A percentile compares a stretch with the other conserved stretches of the same genome.
phyloP scores from a whole-genome alignment of 345 rosid species.

The Lepidium africanum region DNA sequence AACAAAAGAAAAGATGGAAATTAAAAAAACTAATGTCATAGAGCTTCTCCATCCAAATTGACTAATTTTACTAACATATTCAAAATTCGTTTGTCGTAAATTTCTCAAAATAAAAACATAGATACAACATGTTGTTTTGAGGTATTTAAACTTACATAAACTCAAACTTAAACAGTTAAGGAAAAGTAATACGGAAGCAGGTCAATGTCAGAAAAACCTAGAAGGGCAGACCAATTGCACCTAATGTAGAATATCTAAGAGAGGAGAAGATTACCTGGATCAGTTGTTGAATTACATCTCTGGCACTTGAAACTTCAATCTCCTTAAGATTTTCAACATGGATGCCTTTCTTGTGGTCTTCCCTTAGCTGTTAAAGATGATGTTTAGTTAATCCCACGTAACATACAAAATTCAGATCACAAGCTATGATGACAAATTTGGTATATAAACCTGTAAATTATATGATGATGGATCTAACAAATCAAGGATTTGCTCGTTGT shows the following conservation, averaged over 20 bases:
- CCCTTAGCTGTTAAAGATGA: slow-evolving; percentile 56
- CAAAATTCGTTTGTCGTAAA: background rate
- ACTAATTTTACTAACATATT: background rate
- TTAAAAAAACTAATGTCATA: background rate
- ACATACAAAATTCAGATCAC: background rate
- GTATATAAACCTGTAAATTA: slow-evolving; percentile 65
- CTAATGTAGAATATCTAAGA: background rate
- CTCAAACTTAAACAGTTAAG: background rate
- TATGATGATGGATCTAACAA: slow-evolving; percentile 81
- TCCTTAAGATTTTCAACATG: slow-evolving; percentile 93
- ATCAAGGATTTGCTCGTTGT: slow-evolving; percentile 96
- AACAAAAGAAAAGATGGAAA: background rate
- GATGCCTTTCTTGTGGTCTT: slow-evolving; percentile 87
- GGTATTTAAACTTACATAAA: background rate
- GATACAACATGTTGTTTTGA: background rate
- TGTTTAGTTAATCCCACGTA: background rate
- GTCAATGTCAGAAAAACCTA: background rate
- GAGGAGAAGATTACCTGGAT: slow-evolving; percentile 47
- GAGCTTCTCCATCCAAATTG: background rate
- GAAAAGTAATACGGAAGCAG: background rate
- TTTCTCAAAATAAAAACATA: background rate
- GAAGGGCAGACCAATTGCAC: background rate
- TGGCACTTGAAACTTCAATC: slow-evolving; percentile 77
- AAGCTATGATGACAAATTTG: background rate
- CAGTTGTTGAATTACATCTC: slow-evolving; percentile 88